These are phyloP conservation scores for Lyophyllum atratum DNA, from an alignment of 768 basidiomycete species.

Conservation along the genomic window DNA sequence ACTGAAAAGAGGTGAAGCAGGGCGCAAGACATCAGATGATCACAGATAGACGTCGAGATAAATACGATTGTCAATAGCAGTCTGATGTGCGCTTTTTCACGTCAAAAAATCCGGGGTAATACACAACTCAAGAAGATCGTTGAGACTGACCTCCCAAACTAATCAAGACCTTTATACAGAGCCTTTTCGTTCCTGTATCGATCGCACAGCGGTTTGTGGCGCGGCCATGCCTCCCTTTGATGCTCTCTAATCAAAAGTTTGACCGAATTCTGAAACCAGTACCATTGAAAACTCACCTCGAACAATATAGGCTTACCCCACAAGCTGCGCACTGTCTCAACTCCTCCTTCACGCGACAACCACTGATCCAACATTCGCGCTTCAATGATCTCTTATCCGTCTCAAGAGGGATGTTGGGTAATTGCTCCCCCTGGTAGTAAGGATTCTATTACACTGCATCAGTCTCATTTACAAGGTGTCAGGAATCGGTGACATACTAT, in stretches of 20 bases:
- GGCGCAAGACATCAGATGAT: too few species aligned
- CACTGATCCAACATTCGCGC: background rate
- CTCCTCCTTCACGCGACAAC: background rate
- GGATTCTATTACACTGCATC: background rate
- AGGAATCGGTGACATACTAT: background rate
- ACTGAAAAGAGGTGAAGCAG: background rate
- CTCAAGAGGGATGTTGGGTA: conserved; percentile 42
- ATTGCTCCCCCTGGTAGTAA: conserved; percentile 36
- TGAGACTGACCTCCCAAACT: background rate
- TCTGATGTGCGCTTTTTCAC: background rate
- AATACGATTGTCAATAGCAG: background rate
- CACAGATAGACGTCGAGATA: too few species aligned
- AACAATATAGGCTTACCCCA: background rate
- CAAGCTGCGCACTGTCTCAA: conserved; percentile 2
- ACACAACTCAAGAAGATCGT: background rate
- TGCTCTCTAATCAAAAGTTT: background rate
- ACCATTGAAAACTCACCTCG: background rate
- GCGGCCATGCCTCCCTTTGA: conserved; percentile 7
- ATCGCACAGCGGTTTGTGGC: conserved; percentile 1
- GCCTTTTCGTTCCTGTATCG: conserved; percentile 1
- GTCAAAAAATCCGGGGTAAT: background rate
- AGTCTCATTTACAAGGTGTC: background rate
- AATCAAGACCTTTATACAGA: conserved; percentile 1
- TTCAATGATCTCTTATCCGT: background rate
- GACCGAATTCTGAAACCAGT: background rate